A percentile compares a stretch with the other conserved stretches of the same genome.
phyloP scores from a whole-genome alignment of 2,329 filamentous ascomycete genomes.

The Aspergillus tanneri region DNA sequence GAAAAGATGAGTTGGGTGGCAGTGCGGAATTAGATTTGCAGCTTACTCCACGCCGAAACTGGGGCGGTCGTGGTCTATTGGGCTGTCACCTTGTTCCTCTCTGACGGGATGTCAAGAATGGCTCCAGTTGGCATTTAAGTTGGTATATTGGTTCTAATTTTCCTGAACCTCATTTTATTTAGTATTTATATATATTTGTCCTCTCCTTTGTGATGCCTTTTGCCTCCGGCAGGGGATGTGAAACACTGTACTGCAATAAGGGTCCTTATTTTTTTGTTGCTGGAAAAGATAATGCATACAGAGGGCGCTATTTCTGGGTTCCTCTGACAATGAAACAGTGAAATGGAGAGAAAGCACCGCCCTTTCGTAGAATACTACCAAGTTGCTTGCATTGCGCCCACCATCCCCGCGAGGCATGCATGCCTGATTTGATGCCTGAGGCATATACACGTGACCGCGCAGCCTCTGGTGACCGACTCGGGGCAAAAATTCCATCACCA shows the following conservation, averaged over 20 bases:
- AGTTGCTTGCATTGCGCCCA: neutral
- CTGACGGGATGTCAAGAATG: slow-evolving; percentile 48
- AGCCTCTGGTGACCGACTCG: slow-evolving; percentile 23
- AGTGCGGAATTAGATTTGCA: slow-evolving; percentile 63
- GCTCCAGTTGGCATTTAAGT: too few species aligned
- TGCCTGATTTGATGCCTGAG: slow-evolving; percentile 26
- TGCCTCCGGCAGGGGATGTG: slow-evolving; percentile 19
- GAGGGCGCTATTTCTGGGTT: slow-evolving; percentile 9
- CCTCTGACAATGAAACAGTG: neutral
- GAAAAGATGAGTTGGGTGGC: slow-evolving; percentile 48
- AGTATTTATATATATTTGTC: neutral
- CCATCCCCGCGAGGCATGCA: slow-evolving; percentile 18
- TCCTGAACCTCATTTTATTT: neutral
- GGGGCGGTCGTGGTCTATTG: slow-evolving; percentile 86
- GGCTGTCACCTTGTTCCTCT: slow-evolving; percentile 87
- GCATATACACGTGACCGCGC: slow-evolving; percentile 19
- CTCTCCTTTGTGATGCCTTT: slow-evolving; percentile 4
- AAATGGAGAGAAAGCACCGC: neutral
- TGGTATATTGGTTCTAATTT: neutral
- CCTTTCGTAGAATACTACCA: neutral
- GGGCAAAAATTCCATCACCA: slow-evolving; percentile 33
- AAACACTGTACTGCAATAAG: too few species aligned
- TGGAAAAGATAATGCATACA: slow-evolving; percentile 5
- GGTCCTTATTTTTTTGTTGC: slow-evolving; percentile 12
- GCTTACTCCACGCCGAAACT: slow-evolving; percentile 73